phyloP scores from a whole-genome alignment of 2,329 filamentous ascomycete species.

The Pezicula carpinea region DNA sequence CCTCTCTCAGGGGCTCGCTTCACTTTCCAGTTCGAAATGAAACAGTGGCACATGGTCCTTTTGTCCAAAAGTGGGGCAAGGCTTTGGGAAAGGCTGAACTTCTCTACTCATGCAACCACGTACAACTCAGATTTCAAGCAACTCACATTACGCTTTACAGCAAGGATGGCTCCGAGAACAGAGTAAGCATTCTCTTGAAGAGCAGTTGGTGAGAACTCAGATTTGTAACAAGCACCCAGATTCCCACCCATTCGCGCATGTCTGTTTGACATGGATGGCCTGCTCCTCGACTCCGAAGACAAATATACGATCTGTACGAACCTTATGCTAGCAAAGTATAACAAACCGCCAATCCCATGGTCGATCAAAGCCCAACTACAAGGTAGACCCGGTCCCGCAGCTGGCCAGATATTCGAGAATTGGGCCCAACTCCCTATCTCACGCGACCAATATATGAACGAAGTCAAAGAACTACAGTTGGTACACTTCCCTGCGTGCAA shows the following conservation, averaged over 20 bases:
- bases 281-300: slow-evolving; percentile 92
- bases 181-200: slow-evolving; percentile 13
- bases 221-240: slow-evolving; percentile 35
- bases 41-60: no score
- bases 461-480: slow-evolving; percentile 60
- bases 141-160: not conserved
- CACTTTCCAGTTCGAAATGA: no score
- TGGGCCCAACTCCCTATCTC: slow-evolving; percentile 85
- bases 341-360: slow-evolving; percentile 77
- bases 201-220: not conserved
- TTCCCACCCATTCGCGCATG: slow-evolving; percentile 82
- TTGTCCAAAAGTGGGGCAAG: no score
- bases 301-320: slow-evolving; percentile 85
- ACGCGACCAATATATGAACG: slow-evolving; percentile 57
- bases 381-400: slow-evolving; percentile 28
- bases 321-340: slow-evolving; percentile 70
- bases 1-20: no score
- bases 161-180: slow-evolving; percentile 13
- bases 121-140: not conserved
- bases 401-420: slow-evolving; percentile 60
- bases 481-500: slow-evolving; percentile 69
- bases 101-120: not conserved
- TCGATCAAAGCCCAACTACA: slow-evolving; percentile 80
- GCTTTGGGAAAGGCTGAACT: not conserved
- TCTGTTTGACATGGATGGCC: slow-evolving; percentile 98